Evolutionary conservation across 2,329 filamentous ascomycete species (phyloP).

Genomic region (Aspergillus fructus): DNA sequence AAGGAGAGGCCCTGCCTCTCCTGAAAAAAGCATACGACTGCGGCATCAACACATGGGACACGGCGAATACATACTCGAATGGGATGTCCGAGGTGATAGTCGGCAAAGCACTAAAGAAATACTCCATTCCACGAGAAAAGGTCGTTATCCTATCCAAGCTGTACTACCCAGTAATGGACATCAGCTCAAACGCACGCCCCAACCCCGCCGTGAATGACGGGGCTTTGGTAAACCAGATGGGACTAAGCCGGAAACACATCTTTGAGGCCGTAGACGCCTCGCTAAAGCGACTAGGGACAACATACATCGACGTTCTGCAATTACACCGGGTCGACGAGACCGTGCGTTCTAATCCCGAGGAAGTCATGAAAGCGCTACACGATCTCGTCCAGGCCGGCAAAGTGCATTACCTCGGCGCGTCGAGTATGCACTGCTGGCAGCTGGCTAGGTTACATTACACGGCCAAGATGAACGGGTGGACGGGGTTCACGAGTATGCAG

Average conservation of each 20-base stretch:
- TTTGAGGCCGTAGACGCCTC: constrained; percentile 41
- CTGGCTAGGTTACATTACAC: constrained; percentile 50
- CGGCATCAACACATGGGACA: constrained; percentile 35
- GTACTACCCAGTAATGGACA: constrained; percentile 20
- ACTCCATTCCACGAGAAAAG: constrained; percentile 20
- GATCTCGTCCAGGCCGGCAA: constrained; percentile 59
- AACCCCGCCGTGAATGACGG: constrained; percentile 22
- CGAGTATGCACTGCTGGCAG: constrained; percentile 16
- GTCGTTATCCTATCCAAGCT: constrained; percentile 25
- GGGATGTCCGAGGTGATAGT: constrained; percentile 64
- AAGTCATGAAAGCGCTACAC: constrained; percentile 62
- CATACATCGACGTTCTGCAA: constrained; percentile 63
- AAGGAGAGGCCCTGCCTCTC: constrained; percentile 24
- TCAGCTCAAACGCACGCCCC: constrained; percentile 9
- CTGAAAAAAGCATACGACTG: constrained; percentile 27
- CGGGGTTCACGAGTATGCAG: constrained; percentile 61
- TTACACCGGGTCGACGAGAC: constrained; percentile 60
- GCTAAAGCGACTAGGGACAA: constrained; percentile 52
- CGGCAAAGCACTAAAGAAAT: constrained; percentile 50
- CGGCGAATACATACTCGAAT: constrained; percentile 41
- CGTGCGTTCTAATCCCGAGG: constrained; percentile 49
- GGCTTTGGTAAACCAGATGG: constrained; percentile 34
- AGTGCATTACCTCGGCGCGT: constrained; percentile 54
- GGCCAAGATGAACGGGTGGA: constrained; percentile 57
- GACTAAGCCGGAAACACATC: constrained; percentile 39